Conservation (phyloP, 106 monocot genomes). For the Dactylorhiza incarnata region DNA sequence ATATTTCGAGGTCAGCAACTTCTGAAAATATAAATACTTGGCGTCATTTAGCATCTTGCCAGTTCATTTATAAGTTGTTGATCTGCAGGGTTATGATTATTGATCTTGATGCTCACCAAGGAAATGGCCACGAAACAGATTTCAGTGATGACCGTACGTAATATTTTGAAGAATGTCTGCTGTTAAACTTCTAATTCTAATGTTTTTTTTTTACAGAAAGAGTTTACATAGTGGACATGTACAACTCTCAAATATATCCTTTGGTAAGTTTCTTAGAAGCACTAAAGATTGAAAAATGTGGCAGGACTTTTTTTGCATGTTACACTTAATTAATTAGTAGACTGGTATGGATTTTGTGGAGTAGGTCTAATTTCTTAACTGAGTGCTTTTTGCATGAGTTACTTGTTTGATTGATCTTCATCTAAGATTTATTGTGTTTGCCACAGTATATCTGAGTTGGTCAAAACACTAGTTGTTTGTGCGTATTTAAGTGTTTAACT, state of each 20-base stretch:
- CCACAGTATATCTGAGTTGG: not conserved
- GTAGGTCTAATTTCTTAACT: not conserved
- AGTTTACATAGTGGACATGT: constrained; percentile 97
- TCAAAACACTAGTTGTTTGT: not conserved
- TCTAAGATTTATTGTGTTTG: not conserved
- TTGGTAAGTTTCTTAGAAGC: constrained; percentile 39
- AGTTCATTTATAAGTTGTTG: not conserved
- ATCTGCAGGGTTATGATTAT: constrained; percentile 83
- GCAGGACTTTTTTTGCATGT: not conserved
- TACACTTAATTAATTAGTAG: not conserved
- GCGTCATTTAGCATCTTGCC: not conserved
- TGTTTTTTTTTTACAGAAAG: constrained; percentile 48
- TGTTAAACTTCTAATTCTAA: constrained; percentile 3
- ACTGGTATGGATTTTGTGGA: not conserved
- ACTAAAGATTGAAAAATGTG: not conserved
- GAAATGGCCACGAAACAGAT: constrained; percentile 97
- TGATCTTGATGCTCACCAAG: constrained; percentile 99
- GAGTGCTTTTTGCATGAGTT: not conserved
- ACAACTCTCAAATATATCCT: constrained; percentile 93
- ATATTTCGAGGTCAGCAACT: constrained; percentile 62
- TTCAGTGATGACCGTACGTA: constrained; percentile 71
- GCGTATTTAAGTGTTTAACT: not conserved
- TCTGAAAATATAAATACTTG: not conserved
- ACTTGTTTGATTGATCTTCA: not conserved
- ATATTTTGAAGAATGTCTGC: constrained; percentile 8